Evolutionary conservation across 495 filamentous ascomycete species (phyloP).

Genomic region (Parathielavia appendiculata): DNA sequence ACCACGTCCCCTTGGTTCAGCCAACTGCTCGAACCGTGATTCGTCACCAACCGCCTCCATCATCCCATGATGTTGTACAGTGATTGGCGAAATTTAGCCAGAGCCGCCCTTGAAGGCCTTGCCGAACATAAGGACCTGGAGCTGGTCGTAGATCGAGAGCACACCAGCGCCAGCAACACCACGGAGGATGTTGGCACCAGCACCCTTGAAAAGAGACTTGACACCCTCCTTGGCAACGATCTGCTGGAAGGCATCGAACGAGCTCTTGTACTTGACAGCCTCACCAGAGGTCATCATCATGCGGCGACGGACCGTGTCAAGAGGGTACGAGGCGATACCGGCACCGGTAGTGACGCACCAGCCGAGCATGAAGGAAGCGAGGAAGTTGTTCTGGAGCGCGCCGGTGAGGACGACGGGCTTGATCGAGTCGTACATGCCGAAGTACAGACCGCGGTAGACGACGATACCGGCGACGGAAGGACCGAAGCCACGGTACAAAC

Average conservation of each 20-base stretch:
- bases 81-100: slow-evolving; percentile 54
- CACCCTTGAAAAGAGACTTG: slow-evolving; percentile 99
- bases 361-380: slow-evolving; percentile 96
- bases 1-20: slow-evolving; percentile 23
- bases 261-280: slow-evolving; percentile 99
- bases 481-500: slow-evolving; percentile 99
- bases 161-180: slow-evolving; percentile 99
- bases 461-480: slow-evolving; percentile 97
- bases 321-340: slow-evolving; percentile 99
- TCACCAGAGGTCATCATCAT: slow-evolving; percentile 99
- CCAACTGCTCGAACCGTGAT: slow-evolving; percentile 17
- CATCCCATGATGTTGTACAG: slow-evolving; percentile 35
- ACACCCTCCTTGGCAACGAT: slow-evolving; percentile 96
- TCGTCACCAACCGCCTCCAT: slow-evolving; percentile 30
- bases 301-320: slow-evolving; percentile 99
- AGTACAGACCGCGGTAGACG: slow-evolving; percentile 99
- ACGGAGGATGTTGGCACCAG: slow-evolving; percentile 99
- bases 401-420: slow-evolving; percentile 96
- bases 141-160: slow-evolving; percentile 99
- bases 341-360: slow-evolving; percentile 99
- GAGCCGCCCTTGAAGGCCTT: slow-evolving; percentile 97
- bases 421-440: slow-evolving; percentile 99
- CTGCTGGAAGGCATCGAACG: slow-evolving; percentile 88
- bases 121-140: slow-evolving; percentile 96
- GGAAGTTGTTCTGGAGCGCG: slow-evolving; percentile 92